Evolutionary conservation across 179 eudicot species (phyloP), one percentile per base, ranked within the genome.

Genomic region (Beta macrorhiza): DNA sequence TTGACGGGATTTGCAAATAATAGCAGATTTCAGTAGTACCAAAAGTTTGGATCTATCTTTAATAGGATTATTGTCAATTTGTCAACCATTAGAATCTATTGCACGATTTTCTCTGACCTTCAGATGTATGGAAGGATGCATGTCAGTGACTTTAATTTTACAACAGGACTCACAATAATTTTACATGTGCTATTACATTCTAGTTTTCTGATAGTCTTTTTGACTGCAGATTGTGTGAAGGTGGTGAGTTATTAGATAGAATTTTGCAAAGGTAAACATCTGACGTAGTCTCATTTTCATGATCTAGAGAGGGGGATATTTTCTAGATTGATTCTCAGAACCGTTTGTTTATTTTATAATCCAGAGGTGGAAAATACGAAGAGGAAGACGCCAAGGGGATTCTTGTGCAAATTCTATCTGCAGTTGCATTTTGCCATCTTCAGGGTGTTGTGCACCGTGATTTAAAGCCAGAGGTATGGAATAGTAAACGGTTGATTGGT

Each of bases 381-480:
- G 98, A 95, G 84, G 91, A 91, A 77, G 95, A 93, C 84, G 97
- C 98, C 55, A 95, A 93, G 89, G 83, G 87, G 63, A 93, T 95
- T 74, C 81, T 93, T 61, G 83, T 89, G 80, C 98, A 95, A 80
- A 95, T 95, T 72, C 82, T 95, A 79, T 86, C 87, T 71, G 97
- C 91, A 63, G 95, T 89, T 74, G 91, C 97, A 80, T 95, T 91
- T 88, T 95, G 97, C 83, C 98, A 95, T 87, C 93, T 93, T 81
- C 98, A 95, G 86, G 98, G 98, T 83, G 97, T 95, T 81, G 98
- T 95, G 74, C 98, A 95, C 87, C 97, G 98, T 55, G 98, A 95
- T 86, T 85, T 95, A 49, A 95, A 95, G 83, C 98, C 97, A 11
- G 98, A 95, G 98, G 98, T 95, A 85, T 70, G 67, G 19, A 75